Base-by-base conservation (phyloP, 192 early-diverging fungal species). In the Pilobolus umbonatus region DNA sequence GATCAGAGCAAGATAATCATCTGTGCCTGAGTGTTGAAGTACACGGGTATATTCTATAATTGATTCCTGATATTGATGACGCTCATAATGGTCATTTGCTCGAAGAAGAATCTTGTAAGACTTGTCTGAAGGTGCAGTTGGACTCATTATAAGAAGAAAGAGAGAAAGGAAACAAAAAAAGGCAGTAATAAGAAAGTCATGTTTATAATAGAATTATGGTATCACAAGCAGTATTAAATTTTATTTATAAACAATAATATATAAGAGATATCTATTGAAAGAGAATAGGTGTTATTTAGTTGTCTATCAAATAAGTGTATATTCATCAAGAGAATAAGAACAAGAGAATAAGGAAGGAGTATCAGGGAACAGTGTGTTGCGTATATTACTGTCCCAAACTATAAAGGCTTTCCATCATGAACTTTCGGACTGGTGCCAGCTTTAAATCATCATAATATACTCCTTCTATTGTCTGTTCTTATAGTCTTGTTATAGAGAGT, bases 51-150 rank as follows among this genome's bases (percentile, higher is more conserved):
- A 73, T 31, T 76, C 72, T n/a, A 28, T 48, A 48, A 73, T 74
- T 2, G 84, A 80, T 0, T 75, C 77, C 36, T 60, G 53, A 61
- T 83, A 80, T 22, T 61, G 58, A 30, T 82, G 79, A 17, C 66
- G 49, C 45, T 77, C 79, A 51, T 73, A 86, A 25, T 68, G 72
- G 15, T 76, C 74, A 60, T 84, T 86, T 14, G 82, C 84, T 36
- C 59, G 50, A 43, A 22, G 24, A 32, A 62, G 50, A 14, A 43
- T 24, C 31, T 60, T 48, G 32, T 57, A 71, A 30, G 53, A 50
- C 48, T 63, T 62, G 14, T 66, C 61, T 21, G 61, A 55, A n/a
- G 68, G 56, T 7, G 65, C 63, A 10, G 52, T 30, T 28, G 64
- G 69, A 7, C 45, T 34, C 17, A 61, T 55, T 14, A 36, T 15